Conservation (phyloP, 371 early-diverging fungal species). For the Cokeromyces recurvatus region DNA sequence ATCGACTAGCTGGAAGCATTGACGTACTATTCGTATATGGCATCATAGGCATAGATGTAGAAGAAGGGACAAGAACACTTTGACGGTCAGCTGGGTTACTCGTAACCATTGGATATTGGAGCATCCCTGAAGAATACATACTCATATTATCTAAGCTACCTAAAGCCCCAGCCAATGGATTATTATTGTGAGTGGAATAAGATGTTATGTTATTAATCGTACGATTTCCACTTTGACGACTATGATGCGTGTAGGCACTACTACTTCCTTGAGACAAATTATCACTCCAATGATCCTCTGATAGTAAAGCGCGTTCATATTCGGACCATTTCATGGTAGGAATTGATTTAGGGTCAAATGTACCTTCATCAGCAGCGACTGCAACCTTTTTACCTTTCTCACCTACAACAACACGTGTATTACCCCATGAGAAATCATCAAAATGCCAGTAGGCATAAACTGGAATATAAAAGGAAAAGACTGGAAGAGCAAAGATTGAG, state of each 20-base stretch:
- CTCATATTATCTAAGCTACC: constrained; percentile 21
- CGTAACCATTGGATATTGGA: constrained; percentile 6
- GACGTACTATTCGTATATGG: constrained; percentile 16
- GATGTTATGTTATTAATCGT: neutral
- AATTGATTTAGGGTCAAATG: constrained; percentile 50
- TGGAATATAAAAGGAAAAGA: constrained; percentile 78
- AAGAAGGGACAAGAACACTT: constrained; percentile 31
- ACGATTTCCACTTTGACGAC: constrained; percentile 8
- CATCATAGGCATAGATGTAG: constrained; percentile 35
- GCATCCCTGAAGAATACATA: constrained; percentile 8
- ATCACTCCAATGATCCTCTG: constrained; percentile 38
- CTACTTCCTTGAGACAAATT: constrained; percentile 34
- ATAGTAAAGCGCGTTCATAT: constrained; percentile 74
- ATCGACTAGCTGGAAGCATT: constrained; percentile 20
- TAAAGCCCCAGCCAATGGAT: constrained; percentile 2
- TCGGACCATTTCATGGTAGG: constrained; percentile 84
- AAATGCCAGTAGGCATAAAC: constrained; percentile 94
- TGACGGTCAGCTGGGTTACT: constrained; percentile 21
- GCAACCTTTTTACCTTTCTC: constrained; percentile 67
- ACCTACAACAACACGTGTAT: constrained; percentile 85
- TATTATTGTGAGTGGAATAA: constrained; percentile 1
- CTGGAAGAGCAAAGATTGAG: constrained; percentile 78
- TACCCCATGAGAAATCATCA: constrained; percentile 98
- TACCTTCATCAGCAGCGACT: constrained; percentile 42
- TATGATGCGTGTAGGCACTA: constrained; percentile 19